Base-by-base conservation (phyloP, 768 basidiomycete genomes). In the Hygrocybe coccinea region DNA sequence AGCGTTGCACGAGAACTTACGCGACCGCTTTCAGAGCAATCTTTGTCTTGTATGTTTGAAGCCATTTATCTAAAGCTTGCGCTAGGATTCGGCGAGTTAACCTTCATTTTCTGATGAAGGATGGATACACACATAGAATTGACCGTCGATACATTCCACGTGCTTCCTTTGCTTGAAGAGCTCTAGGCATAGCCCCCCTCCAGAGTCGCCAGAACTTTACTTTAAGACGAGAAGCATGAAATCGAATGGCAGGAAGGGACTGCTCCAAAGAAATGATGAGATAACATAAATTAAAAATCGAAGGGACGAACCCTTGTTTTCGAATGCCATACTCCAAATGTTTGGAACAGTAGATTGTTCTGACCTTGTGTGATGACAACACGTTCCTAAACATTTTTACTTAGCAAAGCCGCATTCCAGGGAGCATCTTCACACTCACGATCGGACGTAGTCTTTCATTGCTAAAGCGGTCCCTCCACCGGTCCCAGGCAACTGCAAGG, bases 211-310 rank as follows among this genome's bases (percentile, higher is more conserved):
- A 89, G 56, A 76, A 79, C 59, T 78, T 83, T 6, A 69, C 68
- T 68, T 87, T 90, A 35, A 77, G 65, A 57, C 80, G 76, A 17
- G 72, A 78, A 1, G 86, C 82, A 67, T 85, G 78, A 67, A 92
- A 89, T 25, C 82, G 82, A 56, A 94, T 82, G 8, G 91, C 91
- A 21, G 90, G 89, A 9, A 90, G 72, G 14, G 86, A 83, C 88
- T 92, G 59, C 34, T 51, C 17, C 35, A 59, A 37, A 25, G 3
- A 41, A 34, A 48, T 54, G 33, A 59, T 39, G 17, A 51, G 48
- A 44, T 15, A 36, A 2, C 44, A 11, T 12, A 41, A 11, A 34
- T 24, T 9, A 39, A 38, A 38, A 14, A 39, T 48, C 49, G 25
- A 10, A n/a, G 49, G n/a, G 25, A 52, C 67, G 72, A 64, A 89